Base-by-base conservation (phyloP, 2,329 filamentous ascomycete genomes). In the Aspergillus costaricaensis region DNA sequence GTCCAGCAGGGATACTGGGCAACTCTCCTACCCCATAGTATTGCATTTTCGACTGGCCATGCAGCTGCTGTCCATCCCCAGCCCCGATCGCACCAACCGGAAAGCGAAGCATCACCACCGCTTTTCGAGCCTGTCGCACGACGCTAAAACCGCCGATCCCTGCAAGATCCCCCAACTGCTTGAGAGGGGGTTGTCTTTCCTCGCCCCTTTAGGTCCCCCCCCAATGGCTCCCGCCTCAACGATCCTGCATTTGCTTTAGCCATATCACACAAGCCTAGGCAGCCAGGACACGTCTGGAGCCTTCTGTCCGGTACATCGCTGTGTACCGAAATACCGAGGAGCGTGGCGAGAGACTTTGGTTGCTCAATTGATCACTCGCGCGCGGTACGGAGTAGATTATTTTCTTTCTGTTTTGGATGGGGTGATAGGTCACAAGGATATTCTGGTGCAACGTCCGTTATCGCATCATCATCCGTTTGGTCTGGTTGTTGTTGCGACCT, bases 81-180 rank as follows among this genome's bases (percentile, higher is more conserved):
- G 9, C 25, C 17, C n/a, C 47, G 47, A 30, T 30, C 47, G 25
- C 47, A 30, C 47, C 47, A 50, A 30, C 47, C 47, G 47, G 25
- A 30, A 50, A n/a, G 47, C 47, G 23, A 44, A 30, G 23, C 25
- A 55, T 30, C 39, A 36, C 43, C 41, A 32, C 39, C 36, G 39
- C 32, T 47, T 32, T 19, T 55, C 39, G 39, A 55, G 53, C 38
- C n/a, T 9, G 23, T 55, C 39, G 23, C 25, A 55, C 25, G n/a
- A 43, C 36, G 43, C 41, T 36, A 55, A 55, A 44, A 55, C 14
- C 39, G 39, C 39, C 30, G 53, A 55, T 55, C 53, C 15, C 53
- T 55, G 53, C 53, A 55, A 30, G 27, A 47, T 55, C 17, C 52
- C 36, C 39, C 38, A 44, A 43, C 52, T 30, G 41, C 14, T 10